Conservation (phyloP, 352 stramenopile genomes). For the Globisporangium alternatum region DNA sequence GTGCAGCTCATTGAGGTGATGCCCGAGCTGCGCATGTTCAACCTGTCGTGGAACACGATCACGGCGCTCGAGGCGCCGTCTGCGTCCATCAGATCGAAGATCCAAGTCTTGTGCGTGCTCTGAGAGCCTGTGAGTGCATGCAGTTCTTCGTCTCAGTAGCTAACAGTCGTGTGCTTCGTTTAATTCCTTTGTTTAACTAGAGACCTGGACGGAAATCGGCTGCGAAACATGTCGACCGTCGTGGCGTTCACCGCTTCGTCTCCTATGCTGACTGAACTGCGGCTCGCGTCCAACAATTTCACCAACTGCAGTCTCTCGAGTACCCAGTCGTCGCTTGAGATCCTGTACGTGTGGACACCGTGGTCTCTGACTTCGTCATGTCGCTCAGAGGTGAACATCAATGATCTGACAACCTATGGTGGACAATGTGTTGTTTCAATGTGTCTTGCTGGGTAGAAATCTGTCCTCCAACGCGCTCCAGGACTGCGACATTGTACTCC, state of each 20-base stretch:
- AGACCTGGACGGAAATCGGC: slow-evolving; percentile 21
- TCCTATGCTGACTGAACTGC: slow-evolving; percentile 16
- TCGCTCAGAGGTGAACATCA: background rate
- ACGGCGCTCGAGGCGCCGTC: slow-evolving; percentile 6
- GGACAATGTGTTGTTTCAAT: background rate
- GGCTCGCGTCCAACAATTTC: slow-evolving; percentile 20
- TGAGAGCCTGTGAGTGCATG: background rate
- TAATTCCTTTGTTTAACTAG: background rate
- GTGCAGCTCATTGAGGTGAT: slow-evolving; percentile 10
- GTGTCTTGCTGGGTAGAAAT: slow-evolving; percentile 11
- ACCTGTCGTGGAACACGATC: slow-evolving; percentile 24
- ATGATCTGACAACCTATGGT: background rate
- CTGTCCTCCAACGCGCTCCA: slow-evolving; percentile 24
- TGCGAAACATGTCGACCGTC: slow-evolving; percentile 15
- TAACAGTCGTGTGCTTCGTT: too few species aligned
- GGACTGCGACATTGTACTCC: slow-evolving; percentile 15
- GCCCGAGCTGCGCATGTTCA: slow-evolving; percentile 18
- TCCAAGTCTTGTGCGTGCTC: slow-evolving; percentile 16
- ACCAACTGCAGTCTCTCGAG: slow-evolving; percentile 14
- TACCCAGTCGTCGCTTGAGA: slow-evolving; percentile 8
- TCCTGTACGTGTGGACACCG: slow-evolving; percentile 15
- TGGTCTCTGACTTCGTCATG: too few species aligned
- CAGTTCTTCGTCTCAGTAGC: background rate
- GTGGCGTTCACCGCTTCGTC: slow-evolving; percentile 3
- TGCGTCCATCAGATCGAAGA: background rate